Evolutionary conservation across 2,329 filamentous ascomycete species (phyloP).

Genomic region (Fusarium udum): DNA sequence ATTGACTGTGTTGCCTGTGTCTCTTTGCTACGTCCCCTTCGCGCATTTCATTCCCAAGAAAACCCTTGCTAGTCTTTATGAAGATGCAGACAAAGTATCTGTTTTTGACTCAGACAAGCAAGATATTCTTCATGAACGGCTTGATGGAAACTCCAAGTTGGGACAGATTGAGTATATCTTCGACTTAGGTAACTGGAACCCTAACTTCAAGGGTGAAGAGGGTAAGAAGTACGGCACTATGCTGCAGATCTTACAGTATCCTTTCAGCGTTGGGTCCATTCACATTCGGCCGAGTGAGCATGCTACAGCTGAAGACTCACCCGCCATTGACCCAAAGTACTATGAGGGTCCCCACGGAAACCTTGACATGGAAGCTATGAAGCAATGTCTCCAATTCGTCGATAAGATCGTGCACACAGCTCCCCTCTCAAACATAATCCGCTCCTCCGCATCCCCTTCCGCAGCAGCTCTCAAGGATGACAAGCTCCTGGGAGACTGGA

Average conservation of each 20-base stretch:
- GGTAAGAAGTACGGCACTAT: slow-evolving; percentile 59
- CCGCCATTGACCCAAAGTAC: slow-evolving; percentile 55
- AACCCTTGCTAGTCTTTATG: slow-evolving; percentile 33
- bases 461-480: slow-evolving; percentile 28
- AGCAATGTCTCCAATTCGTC: slow-evolving; percentile 51
- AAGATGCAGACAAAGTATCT: slow-evolving; percentile 34
- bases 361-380: slow-evolving; percentile 56
- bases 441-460: slow-evolving; percentile 40
- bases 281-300: slow-evolving; percentile 50
- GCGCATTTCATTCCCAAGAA: slow-evolving; percentile 45
- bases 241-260: slow-evolving; percentile 61
- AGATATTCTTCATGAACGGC: slow-evolving; percentile 46
- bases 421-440: slow-evolving; percentile 52
- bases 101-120: slow-evolving; percentile 38
- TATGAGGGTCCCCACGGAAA: slow-evolving; percentile 51
- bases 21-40: slow-evolving; percentile 55
- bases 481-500: slow-evolving; percentile 38
- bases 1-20: slow-evolving; percentile 51
- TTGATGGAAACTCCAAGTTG: slow-evolving; percentile 45
- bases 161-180: slow-evolving; percentile 62
- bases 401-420: slow-evolving; percentile 50
- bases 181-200: slow-evolving; percentile 58
- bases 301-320: slow-evolving; percentile 40
- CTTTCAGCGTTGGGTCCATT: slow-evolving; percentile 58
- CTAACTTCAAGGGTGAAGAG: slow-evolving; percentile 46